phyloP scores from a whole-genome alignment of 2,329 filamentous ascomycete genomes.

The Paecilomyces sp. region DNA sequence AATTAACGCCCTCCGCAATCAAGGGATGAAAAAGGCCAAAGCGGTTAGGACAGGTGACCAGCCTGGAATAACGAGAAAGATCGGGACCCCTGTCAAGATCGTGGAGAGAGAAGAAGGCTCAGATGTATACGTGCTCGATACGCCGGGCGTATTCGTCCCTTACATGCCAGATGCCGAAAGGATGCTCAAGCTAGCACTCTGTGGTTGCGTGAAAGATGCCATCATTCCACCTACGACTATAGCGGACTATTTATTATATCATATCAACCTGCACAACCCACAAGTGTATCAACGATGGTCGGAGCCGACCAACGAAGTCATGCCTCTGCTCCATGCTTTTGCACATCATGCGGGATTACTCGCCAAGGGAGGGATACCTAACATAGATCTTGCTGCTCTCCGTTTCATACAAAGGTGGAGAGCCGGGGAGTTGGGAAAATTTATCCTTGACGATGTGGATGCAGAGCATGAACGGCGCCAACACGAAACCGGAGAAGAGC shows the following conservation, averaged over 20 bases:
- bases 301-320: conserved; percentile 76
- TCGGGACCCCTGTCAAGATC: conserved; percentile 77
- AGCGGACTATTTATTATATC: conserved; percentile 84
- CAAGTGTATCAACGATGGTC: conserved; percentile 57
- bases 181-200: conserved; percentile 93
- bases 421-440: conserved; percentile 64
- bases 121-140: conserved; percentile 81
- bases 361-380: conserved; percentile 62
- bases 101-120: conserved; percentile 48
- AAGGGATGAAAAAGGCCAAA: conserved; percentile 59
- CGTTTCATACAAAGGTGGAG: conserved; percentile 81
- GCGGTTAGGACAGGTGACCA: conserved; percentile 77
- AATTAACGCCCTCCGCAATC: conserved; percentile 73
- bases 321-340: conserved; percentile 61
- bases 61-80: conserved; percentile 82
- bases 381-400: conserved; percentile 65
- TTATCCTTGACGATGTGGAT: conserved; percentile 74
- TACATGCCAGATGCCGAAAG: conserved; percentile 77
- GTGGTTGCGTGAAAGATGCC: conserved; percentile 83
- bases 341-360: conserved; percentile 70
- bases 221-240: conserved; percentile 70
- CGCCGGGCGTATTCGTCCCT: conserved; percentile 90
- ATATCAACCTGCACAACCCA: conserved; percentile 64
- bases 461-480: conserved; percentile 56
- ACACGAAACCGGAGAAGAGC: conserved; percentile 8